These are phyloP conservation scores for Butyriboletus loyo DNA, from an alignment of 768 basidiomycete genomes.

Conservation along the genomic window DNA sequence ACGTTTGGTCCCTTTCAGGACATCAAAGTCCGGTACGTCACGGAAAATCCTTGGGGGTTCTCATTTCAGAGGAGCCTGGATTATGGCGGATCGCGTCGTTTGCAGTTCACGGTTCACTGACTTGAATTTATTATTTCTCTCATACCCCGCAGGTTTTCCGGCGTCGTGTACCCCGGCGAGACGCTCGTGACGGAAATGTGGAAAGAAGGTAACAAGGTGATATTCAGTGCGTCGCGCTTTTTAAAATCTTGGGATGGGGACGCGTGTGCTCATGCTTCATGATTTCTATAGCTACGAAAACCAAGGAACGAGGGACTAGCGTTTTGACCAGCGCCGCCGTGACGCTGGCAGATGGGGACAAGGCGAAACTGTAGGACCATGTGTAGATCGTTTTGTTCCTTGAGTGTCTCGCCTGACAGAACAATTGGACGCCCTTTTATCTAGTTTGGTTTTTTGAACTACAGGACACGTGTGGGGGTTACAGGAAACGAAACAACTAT, in stretches of 20 bases:
- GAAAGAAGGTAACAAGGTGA: constrained; percentile 89
- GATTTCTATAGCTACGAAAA: constrained; percentile 62
- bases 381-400: not conserved
- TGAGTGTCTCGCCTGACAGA: too few species aligned
- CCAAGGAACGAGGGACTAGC: constrained; percentile 74
- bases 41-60: not conserved
- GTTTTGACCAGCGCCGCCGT: constrained; percentile 82
- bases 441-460: not conserved
- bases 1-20: constrained; percentile 82
- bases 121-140: not conserved
- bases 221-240: constrained; percentile 71
- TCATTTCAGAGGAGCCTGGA: not conserved
- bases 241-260: not conserved
- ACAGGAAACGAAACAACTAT: not conserved
- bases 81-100: not conserved
- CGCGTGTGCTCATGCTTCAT: not conserved
- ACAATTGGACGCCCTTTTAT: too few species aligned
- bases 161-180: constrained; percentile 92
- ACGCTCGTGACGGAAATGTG: constrained; percentile 97
- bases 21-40: constrained; percentile 86
- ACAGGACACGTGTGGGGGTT: too few species aligned
- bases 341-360: constrained; percentile 55
- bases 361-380: constrained; percentile 54
- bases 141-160: constrained; percentile 60
- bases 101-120: not conserved